Evolutionary conservation across 257 asterid species (phyloP).

Genomic region (Fraxinus cuspidata): DNA sequence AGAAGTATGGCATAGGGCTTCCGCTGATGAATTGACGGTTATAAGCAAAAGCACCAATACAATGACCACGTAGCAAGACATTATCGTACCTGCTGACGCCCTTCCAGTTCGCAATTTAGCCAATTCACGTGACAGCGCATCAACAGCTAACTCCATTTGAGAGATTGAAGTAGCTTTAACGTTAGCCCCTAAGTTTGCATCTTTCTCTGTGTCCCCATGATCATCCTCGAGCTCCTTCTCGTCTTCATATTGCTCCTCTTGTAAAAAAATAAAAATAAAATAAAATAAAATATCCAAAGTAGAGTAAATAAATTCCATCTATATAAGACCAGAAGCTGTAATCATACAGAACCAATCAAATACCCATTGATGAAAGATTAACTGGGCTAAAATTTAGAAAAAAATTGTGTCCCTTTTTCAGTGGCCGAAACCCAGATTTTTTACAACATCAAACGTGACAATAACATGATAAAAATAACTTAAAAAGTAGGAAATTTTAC

Average conservation of each 20-base stretch:
- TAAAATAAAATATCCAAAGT: not conserved
- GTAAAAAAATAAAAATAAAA: constrained; percentile 19
- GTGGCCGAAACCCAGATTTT: too few relatives aligned
- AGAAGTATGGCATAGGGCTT: not conserved
- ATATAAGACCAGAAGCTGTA: not conserved
- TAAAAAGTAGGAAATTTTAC: too few relatives aligned
- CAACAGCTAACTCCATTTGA: constrained; percentile 88
- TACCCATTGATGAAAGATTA: not conserved
- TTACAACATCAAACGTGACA: too few relatives aligned
- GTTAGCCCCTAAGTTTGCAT: constrained; percentile 46
- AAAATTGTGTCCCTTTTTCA: too few relatives aligned
- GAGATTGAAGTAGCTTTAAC: constrained; percentile 55
- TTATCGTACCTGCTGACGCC: constrained; percentile 68
- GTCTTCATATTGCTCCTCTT: constrained; percentile 43
- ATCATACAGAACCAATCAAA: not conserved
- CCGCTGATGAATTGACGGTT: not conserved
- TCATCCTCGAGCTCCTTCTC: constrained; percentile 47
- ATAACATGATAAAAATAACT: too few relatives aligned
- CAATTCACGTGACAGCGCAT: constrained; percentile 82
- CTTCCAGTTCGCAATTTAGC: constrained; percentile 86
- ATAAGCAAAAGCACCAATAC: not conserved
- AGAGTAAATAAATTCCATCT: not conserved
- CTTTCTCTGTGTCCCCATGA: constrained; percentile 25
- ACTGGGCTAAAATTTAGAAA: too few relatives aligned
- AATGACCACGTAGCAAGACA: not conserved